phyloP scores from a whole-genome alignment of 768 basidiomycete genomes.

The Podaxis mareebaensis region DNA sequence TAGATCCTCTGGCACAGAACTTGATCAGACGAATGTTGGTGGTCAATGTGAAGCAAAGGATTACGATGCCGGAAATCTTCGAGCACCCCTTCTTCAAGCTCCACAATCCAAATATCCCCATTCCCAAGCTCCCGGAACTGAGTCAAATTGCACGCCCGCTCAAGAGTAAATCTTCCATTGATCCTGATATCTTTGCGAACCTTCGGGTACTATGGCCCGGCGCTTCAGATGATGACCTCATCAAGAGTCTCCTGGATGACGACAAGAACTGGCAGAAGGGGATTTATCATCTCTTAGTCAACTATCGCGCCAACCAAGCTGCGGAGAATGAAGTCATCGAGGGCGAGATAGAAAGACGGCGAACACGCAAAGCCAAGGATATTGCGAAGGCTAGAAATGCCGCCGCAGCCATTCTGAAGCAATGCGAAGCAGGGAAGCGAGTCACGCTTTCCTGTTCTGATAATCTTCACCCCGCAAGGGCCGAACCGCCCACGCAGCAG shows the following conservation, averaged over 20 bases:
- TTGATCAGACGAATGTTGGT: constrained; percentile 81
- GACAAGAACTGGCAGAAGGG: constrained; percentile 94
- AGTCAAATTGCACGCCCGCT: constrained; percentile 73
- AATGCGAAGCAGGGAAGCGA: constrained; percentile 53
- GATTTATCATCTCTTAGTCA: constrained; percentile 87
- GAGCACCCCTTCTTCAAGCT: constrained; percentile 77
- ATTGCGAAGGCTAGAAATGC: constrained; percentile 8
- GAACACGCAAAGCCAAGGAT: constrained; percentile 30
- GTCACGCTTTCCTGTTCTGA: constrained; percentile 63
- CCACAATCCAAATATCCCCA: constrained; percentile 44
- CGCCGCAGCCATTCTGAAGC: background rate
- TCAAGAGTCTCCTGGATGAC: constrained; percentile 60
- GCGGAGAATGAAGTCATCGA: constrained; percentile 53
- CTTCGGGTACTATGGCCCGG: constrained; percentile 91
- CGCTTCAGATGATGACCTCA: constrained; percentile 71
- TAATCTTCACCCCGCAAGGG: constrained; percentile 10
- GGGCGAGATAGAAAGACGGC: constrained; percentile 36
- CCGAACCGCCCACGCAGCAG: constrained; percentile 17
- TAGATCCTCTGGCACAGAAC: constrained; percentile 72
- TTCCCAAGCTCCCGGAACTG: constrained; percentile 55
- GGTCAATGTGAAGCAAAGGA: constrained; percentile 70
- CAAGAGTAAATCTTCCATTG: constrained; percentile 62
- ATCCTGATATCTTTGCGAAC: constrained; percentile 88
- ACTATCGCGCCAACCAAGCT: constrained; percentile 79
- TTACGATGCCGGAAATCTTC: constrained; percentile 81